Evolutionary conservation across 345 rosid genomes (phyloP), one percentile per base, ranked within the genome.

Genomic region (Mercurialis annua): DNA sequence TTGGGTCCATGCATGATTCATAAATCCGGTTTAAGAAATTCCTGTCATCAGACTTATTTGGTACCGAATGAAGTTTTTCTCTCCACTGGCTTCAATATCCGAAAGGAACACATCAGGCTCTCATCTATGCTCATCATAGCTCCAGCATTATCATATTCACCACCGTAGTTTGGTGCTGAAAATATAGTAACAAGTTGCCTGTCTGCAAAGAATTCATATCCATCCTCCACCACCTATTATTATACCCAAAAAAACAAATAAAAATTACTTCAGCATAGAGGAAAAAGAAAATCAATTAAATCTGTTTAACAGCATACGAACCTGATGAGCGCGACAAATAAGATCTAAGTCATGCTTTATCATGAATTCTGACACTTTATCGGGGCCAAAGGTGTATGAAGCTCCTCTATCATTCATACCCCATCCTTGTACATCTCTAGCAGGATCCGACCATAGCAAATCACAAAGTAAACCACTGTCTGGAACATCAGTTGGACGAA

Each of bases 161-260:
- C 94, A 10, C 94, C 85, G 76, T 89, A 92, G 72, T 89, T 92
- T 12, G 92, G 96, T 0, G 94, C 96, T 1, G 98, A 89, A 69
- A 89, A 89, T 80, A 92, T 81, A 60, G 95, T 92, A 53, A 92
- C 85, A 0, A 92, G 92, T 73, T 84, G 77, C 72, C 83, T 79
- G 61, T 81, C 73, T 24, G 90, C 95, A 34, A 90, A 90, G 77
- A 92, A 87, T 79, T 92, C 92, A 29, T 77, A 92, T 64, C 98
- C 98, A 54, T 92, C 95, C 81, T 92, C 90, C 70, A 90, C 91
- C 43, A 92, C 98, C 96, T 89, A 85, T n/a, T n/a, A n/a, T n/a
- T 24, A 30, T 26, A n/a, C n/a, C n/a, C n/a, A n/a, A n/a, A n/a
- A n/a, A n/a, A n/a, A n/a, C n/a, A n/a, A n/a, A n/a, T n/a, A n/a